Conservation (phyloP, 768 basidiomycete species). For the Phaffia tasmanica region DNA sequence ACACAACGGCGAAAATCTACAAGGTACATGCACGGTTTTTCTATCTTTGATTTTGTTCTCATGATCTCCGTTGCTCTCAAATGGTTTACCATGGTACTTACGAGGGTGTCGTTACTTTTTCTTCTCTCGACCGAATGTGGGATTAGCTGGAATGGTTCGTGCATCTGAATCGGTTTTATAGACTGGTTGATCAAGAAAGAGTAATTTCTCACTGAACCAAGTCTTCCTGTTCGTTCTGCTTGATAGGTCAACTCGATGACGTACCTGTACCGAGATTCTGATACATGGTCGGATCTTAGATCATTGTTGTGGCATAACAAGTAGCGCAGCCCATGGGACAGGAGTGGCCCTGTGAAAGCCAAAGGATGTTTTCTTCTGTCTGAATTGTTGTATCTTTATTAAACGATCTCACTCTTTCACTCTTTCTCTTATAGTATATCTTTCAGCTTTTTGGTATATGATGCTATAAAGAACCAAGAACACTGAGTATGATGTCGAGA, state of each 20-base stretch:
- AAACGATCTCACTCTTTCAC: too few species aligned
- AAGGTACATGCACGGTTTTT: slow-evolving; percentile 43
- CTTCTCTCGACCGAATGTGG: not conserved
- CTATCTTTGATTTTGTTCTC: slow-evolving; percentile 53
- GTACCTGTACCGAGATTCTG: slow-evolving; percentile 89
- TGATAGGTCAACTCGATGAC: slow-evolving; percentile 24
- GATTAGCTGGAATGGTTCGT: too few species aligned
- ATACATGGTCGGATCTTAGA: slow-evolving; percentile 66
- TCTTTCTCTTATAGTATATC: too few species aligned
- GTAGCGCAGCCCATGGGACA: slow-evolving; percentile 33
- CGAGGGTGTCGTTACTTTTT: not conserved
- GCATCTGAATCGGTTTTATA: not conserved
- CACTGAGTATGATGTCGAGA: too few species aligned
- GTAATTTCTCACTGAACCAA: not conserved
- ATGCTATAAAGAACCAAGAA: too few species aligned
- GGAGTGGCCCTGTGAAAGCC: too few species aligned
- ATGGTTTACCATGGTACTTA: slow-evolving; percentile 44
- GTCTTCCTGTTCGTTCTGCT: not conserved
- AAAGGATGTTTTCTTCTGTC: too few species aligned
- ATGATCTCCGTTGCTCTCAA: slow-evolving; percentile 51
- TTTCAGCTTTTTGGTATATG: too few species aligned
- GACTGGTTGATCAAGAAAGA: not conserved
- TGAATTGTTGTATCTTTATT: too few species aligned
- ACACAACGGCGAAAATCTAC: slow-evolving; percentile 75
- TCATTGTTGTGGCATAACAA: slow-evolving; percentile 88